Base-by-base conservation (phyloP, 2,329 filamentous ascomycete species). In the Pseudogymnoascus sp. region DNA sequence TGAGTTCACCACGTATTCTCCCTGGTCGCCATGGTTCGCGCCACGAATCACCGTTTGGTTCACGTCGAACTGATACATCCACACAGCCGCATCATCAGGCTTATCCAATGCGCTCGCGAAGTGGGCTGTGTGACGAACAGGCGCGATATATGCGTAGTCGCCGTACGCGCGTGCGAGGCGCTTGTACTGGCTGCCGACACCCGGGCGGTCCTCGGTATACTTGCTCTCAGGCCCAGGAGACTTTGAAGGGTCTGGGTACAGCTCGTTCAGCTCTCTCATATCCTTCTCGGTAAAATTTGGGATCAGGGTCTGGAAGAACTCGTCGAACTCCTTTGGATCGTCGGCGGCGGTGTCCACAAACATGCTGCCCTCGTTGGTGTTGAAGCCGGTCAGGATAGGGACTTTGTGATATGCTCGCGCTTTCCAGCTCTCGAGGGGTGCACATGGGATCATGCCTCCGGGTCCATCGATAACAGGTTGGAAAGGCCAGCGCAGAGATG, bases 351-450 rank as follows among this genome's bases (percentile, higher is more conserved):
- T 72, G 0, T 86, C 81, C 0, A 90, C 82, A 70, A 90, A 91
- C 39, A 79, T 72, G 0, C 84, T 80, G 14, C 87, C 88, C 72
- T 91, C 88, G 69, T 90, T 86, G 40, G 84, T 83, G 73, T 86
- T 87, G 77, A 86, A 91, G 6, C 88, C 88, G 0, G 86, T 89
- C 60, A 91, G 75, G 60, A 91, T 80, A 6, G 86, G 84, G 6
- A 87, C 77, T 66, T 79, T 78, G 67, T 86, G 78, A 71, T 80
- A 83, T 14, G 76, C 73, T 0, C 80, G 77, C 0, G 79, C 75
- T 26, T 77, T 72, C 84, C 84, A 88, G n/a, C 80, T 79, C n/a
- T 79, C 76, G 11, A 87, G 77, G 2, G 87, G 87, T 10, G 81
- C 75, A 26, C 80, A 77, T 2, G 80, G 77, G 62, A 90, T 84